Evolutionary conservation across 305 asterid species (phyloP), one percentile per base, ranked within the genome.

Genomic region (Fraxinus sp.): DNA sequence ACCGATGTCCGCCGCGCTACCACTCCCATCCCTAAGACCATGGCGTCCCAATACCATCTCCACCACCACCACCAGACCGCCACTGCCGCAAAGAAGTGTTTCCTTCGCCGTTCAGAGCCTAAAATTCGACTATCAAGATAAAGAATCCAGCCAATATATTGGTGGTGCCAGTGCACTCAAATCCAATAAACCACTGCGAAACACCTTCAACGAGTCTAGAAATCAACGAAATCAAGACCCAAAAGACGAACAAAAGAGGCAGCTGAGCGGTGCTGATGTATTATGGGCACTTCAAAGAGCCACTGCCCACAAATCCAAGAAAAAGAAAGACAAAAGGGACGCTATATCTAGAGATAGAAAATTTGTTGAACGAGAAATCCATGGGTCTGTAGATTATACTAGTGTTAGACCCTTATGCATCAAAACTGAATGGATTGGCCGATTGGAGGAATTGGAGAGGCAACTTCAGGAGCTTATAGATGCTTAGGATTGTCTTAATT

Each of bases 221-320:
- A 28, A 66, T 26, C 20, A 72, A 52, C 49, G 64, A 30, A 3
- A 73, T 18, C 66, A 16, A 22, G 11, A 9, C 18, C 24, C 30
- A 4, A 16, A 35, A 36, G 32, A 32, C 36, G 16, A 22, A 9
- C 76, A 76, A 5, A 26, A 26, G 74, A 28, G 26, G 32, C 64
- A 41, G 59, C 82, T 85, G 78, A 85, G 80, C 7, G 88, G 88
- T 5, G 64, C 83, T 33, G 88, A 76, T 77, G 82, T 85, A 7
- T 72, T 85, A 64, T 66, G 77, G 74, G 88, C 86, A 26, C 39
- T 85, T 14, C 81, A 76, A 32, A 85, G 52, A 72, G 86, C 84
- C 16, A 46, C 75, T 18, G 86, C 82, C 7, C 68, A 73, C 33
- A 79, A 79, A 59, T 55, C 74, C 74, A 85, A 79, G 88, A 82